Base-by-base conservation (phyloP, 192 early-diverging fungal species). In the Dissophora globulifera region DNA sequence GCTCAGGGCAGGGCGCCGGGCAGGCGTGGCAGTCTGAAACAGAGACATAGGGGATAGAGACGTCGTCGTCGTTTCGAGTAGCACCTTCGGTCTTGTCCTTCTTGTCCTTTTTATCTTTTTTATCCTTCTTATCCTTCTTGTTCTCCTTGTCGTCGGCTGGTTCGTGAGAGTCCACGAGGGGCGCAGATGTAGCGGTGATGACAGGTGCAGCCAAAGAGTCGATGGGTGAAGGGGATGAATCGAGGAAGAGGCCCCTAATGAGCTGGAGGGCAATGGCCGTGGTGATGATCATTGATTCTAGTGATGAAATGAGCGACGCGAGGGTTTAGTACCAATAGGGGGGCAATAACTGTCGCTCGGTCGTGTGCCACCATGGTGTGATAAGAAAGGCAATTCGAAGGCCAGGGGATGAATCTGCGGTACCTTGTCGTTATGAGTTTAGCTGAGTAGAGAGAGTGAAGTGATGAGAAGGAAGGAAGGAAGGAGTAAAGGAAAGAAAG, bases 261-360 rank as follows among this genome's bases (percentile, higher is more conserved):
- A 67, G 30, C 12, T 31, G 31, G 29, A 76, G 29, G 4, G 72
- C 72, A 26, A 76, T 67, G 58, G 72, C 72, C 8, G 25, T 23
- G n/a, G 72, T 76, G 62, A 76, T 76, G 58, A 76, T 76, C 72
- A 76, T 76, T 76, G 58, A 76, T 76, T 64, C 66, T 76, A 10
- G 49, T 57, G 32, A 56, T 9, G 2, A 26, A 50, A 43, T 43
- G 50, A 45, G 51, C 40, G 20, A 42, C 4, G 15, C n/a, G n/a
- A n/a, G n/a, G n/a, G n/a, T n/a, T n/a, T n/a, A n/a, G n/a, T n/a
- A n/a, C n/a, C n/a, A n/a, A n/a, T n/a, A n/a, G n/a, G n/a, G n/a
- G n/a, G n/a, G n/a, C n/a, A n/a, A n/a, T n/a, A n/a, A n/a, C n/a
- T n/a, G n/a, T n/a, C n/a, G n/a, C n/a, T n/a, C n/a, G n/a, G n/a